Percentiles rank a stretch among this genome's conserved stretches.
Evolutionary conservation across 768 basidiomycete species (phyloP).

Genomic region (Naganishia friedmannii): DNA sequence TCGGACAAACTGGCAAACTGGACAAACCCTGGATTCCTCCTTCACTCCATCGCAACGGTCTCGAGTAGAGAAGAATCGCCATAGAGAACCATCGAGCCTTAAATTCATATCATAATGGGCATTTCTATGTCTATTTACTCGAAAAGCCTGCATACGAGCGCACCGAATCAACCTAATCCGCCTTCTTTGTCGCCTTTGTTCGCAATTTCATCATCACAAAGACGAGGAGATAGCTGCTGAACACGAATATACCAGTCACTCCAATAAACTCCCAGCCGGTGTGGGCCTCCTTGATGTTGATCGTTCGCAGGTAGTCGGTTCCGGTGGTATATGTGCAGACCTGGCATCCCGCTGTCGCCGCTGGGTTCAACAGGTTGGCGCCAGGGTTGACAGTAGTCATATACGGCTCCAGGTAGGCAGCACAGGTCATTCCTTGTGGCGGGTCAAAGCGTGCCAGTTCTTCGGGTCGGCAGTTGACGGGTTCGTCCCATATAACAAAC

Average conservation of each 20-base stretch:
- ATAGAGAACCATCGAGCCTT: too few relatives aligned
- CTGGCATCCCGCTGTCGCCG: conserved; percentile 38
- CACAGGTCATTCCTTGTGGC: conserved; percentile 46
- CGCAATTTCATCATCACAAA: conserved; percentile 41
- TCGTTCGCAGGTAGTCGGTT: conserved; percentile 41
- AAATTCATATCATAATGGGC: too few relatives aligned
- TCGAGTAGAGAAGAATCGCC: too few relatives aligned
- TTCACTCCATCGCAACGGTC: too few relatives aligned
- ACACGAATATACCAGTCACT: conserved; percentile 36
- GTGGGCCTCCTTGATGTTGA: conserved; percentile 37
- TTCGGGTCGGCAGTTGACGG: conserved; percentile 40
- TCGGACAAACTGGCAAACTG: too few relatives aligned
- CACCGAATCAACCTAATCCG: conserved; percentile 28
- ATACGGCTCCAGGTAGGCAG: conserved; percentile 43
- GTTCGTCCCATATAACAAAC: conserved; percentile 44
- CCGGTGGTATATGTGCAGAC: conserved; percentile 45
- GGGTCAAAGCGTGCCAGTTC: conserved; percentile 45
- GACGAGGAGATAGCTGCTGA: conserved; percentile 36
- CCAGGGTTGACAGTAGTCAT: conserved; percentile 38
- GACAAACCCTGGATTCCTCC: too few relatives aligned
- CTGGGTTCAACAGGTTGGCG: conserved; percentile 20
- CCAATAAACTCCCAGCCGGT: conserved; percentile 39
- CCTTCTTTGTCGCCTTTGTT: conserved; percentile 45
- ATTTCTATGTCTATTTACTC: too few relatives aligned
- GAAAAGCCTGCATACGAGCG: too few relatives aligned